These are phyloP conservation scores for Zancudomyces culisetae DNA, from an alignment of 371 early-diverging fungal genomes.

Conservation along the genomic window DNA sequence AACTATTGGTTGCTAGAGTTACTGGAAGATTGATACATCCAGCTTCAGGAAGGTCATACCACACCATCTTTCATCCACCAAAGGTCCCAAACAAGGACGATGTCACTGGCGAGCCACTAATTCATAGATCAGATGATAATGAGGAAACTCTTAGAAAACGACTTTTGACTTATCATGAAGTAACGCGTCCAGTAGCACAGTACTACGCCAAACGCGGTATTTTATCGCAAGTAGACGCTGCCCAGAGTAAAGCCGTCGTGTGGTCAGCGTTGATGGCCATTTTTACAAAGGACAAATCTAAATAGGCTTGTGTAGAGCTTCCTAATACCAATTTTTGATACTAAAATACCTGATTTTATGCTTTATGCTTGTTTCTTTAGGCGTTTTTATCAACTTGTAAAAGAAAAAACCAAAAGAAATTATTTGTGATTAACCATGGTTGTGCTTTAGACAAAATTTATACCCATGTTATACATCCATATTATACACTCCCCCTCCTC, in stretches of 20 bases:
- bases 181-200: conserved; percentile 90
- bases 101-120: conserved; percentile 88
- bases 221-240: conserved; percentile 80
- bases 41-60: conserved; percentile 90
- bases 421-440: too few relatives aligned
- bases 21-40: conserved; percentile 92
- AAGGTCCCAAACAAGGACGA: conserved; percentile 83
- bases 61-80: conserved; percentile 91
- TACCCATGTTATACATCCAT: too few relatives aligned
- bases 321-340: too few relatives aligned
- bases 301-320: too few relatives aligned
- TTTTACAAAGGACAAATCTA: conserved; percentile 35
- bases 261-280: conserved; percentile 82
- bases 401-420: too few relatives aligned
- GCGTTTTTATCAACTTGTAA: too few relatives aligned
- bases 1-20: conserved; percentile 82
- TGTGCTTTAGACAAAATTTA: too few relatives aligned
- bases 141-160: conserved; percentile 86
- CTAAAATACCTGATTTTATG: too few relatives aligned
- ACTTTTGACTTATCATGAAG: conserved; percentile 81
- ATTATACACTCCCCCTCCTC: too few relatives aligned
- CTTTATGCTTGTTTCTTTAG: too few relatives aligned
- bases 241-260: conserved; percentile 71
- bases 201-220: conserved; percentile 91
- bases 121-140: conserved; percentile 96